Base-by-base conservation (phyloP, 306 rosid genomes). In the Vicia sativa region DNA sequence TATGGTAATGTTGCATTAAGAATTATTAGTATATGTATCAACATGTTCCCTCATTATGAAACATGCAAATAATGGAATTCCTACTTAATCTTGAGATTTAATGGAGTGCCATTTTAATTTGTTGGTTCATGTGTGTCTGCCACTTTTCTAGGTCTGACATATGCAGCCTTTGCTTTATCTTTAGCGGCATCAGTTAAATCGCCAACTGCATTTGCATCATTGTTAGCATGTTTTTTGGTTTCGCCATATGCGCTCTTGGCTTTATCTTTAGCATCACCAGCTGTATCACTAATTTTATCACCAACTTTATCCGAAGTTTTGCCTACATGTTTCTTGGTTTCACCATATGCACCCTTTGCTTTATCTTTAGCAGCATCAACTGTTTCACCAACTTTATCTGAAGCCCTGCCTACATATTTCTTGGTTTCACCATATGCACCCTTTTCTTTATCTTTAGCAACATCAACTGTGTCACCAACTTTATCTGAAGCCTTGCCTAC, bases 121-220 rank as follows among this genome's bases (percentile, higher is more conserved):
- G 79, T 72, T 19, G 74, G 50, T 3, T 0, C 11, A 29, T 73
- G 73, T 2, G 75, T 12, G 18, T 73, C 81, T 16, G 34, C 80
- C 23, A 55, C 82, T 25, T 53, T 11, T 34, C 68, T 71, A 3
- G 74, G 74, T 38, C 35, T 50, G 7, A 48, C 71, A 62, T n/a
- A 74, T 7, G 74, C 67, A 11, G 1, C 38, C 7, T 9, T 61
- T 15, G 72, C 82, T 39, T 55, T 73, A 35, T 73, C 72, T 65
- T 65, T 55, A 16, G 37, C 66, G 31, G 1, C 67, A 2, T n/a
- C 2, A 14, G 67, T n/a, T 57, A 2, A 8, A 1, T 42, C 52
- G 5, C 37, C 42, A 44, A 25, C 14, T 6, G 11, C 11, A 1
- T 12, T 1, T 9, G 68, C 4, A 18, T 68, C 76, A 18, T 37